phyloP scores from a whole-genome alignment of 2,329 filamentous ascomycete species.

The Macrophomina tecta region DNA sequence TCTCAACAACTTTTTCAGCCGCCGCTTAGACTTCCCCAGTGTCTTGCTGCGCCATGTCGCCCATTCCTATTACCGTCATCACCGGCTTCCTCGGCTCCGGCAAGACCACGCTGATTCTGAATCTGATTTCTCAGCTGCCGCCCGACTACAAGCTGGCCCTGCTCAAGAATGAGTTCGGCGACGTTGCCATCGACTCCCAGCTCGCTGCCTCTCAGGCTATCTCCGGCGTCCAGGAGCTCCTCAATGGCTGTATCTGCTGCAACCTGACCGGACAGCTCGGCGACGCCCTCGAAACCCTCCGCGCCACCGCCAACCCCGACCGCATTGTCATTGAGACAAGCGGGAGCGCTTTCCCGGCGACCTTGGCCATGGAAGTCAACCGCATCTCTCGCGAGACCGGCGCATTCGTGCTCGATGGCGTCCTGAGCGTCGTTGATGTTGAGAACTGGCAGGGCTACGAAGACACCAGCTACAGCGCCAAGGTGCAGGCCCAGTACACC shows the following conservation, averaged over 20 bases:
- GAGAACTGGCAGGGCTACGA: constrained; percentile 96
- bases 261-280: constrained; percentile 93
- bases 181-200: constrained; percentile 90
- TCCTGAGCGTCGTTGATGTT: constrained; percentile 88
- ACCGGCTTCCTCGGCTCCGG: constrained; percentile 96
- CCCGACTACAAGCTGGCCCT: constrained; percentile 87
- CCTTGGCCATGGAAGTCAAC: constrained; percentile 89
- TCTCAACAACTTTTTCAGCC: constrained; percentile 22
- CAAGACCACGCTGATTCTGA: constrained; percentile 94
- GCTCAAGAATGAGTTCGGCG: constrained; percentile 97
- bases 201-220: constrained; percentile 83
- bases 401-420: constrained; percentile 79
- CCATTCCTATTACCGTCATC: constrained; percentile 90
- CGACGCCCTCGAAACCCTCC: constrained; percentile 78
- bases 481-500: constrained; percentile 86
- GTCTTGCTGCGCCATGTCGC: constrained; percentile 36
- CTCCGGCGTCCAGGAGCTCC: constrained; percentile 86
- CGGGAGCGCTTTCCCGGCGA: constrained; percentile 82
- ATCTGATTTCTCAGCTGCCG: constrained; percentile 90
- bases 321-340: constrained; percentile 94
- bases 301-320: constrained; percentile 67
- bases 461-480: constrained; percentile 86
- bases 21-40: not conserved
- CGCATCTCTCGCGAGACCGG: constrained; percentile 73
- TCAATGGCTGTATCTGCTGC: constrained; percentile 98